Evolutionary conservation across 495 filamentous ascomycete genomes (phyloP), one percentile per base, ranked within the genome.

Genomic region (Aspergillus affinis): DNA sequence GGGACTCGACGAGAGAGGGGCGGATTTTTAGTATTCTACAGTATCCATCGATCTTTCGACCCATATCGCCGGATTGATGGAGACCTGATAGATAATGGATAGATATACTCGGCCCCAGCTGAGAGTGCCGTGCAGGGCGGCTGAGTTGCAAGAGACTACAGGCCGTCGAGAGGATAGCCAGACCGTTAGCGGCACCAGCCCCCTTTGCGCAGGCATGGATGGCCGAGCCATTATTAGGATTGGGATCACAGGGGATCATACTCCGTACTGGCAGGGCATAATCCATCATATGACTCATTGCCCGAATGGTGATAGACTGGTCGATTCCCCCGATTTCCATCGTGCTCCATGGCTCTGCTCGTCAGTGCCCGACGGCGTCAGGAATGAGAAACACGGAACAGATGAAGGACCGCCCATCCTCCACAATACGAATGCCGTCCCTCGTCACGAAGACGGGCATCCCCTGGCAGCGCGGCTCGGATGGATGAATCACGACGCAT

Each of bases 71-170:
- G 36, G 36, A 17, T 41, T 41, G 36, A 41, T 45, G 48, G 48
- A 48, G 58, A 60, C 55, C 49, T 60, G 63, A 54, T 62, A 36
- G 53, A 56, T 26, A n/a, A n/a, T n/a, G n/a, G 23, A 26, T 26
- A 26, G 23, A 26, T 19, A 48, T 51, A 57, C 48, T 62, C 59
- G 59, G 59, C 63, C 59, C 62, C 63, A 59, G 53, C 48, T 58
- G 50, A 36, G 51, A 23, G 29, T 23, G 46, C 49, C 56, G n/a
- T 27, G 46, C n/a, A 32, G n/a, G 58, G 55, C 51, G 51, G 26
- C 41, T 54, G 58, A 54, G 48, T 60, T 60, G 23, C 48, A 54
- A 59, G 36, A 41, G 36, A 15, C 15, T 41, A 41, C 12, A 41
- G 29, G 29, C 29, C 7, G n/a, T 36, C 6, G 32, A 6, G 6